Evolutionary conservation across 306 rosid genomes (phyloP).

Genomic region (Begonia fuchsioides): DNA sequence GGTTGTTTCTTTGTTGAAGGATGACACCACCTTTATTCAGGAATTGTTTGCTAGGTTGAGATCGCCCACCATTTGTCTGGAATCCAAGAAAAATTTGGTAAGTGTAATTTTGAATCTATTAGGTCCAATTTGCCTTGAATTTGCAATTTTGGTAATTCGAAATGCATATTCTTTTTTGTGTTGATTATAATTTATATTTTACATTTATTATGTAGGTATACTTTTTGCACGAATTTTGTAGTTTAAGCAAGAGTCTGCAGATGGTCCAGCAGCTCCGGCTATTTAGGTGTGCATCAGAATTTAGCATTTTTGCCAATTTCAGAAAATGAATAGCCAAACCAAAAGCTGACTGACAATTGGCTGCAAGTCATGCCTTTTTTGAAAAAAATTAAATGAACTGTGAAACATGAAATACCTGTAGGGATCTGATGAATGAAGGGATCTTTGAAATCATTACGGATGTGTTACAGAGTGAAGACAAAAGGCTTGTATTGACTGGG

Average conservation of each 20-base stretch:
- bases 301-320: no score
- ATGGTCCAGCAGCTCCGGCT: constrained; percentile 91
- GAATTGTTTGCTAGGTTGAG: constrained; percentile 79
- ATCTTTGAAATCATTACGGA: constrained; percentile 66
- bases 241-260: constrained; percentile 85
- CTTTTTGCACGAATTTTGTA: constrained; percentile 87
- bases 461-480: constrained; percentile 72
- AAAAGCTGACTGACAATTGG: no score
- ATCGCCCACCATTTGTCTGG: constrained; percentile 50
- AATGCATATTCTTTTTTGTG: no score
- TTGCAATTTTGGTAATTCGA: no score
- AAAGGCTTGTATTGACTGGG: constrained; percentile 85
- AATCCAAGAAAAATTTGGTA: constrained; percentile 85
- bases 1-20: constrained; percentile 86
- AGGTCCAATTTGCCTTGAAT: no score
- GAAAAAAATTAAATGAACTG: background rate
- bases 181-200: no score
- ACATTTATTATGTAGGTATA: constrained; percentile 30
- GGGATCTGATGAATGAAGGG: constrained; percentile 96
- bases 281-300: constrained; percentile 33
- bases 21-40: constrained; percentile 79
- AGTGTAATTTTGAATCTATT: no score
- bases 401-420: constrained; percentile 18
- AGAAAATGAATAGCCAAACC: no score
- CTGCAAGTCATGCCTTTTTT: no score